These are phyloP conservation scores for Metahyphopichia silvanorum DNA, from an alignment of 805 yeast species.

Conservation along the genomic window DNA sequence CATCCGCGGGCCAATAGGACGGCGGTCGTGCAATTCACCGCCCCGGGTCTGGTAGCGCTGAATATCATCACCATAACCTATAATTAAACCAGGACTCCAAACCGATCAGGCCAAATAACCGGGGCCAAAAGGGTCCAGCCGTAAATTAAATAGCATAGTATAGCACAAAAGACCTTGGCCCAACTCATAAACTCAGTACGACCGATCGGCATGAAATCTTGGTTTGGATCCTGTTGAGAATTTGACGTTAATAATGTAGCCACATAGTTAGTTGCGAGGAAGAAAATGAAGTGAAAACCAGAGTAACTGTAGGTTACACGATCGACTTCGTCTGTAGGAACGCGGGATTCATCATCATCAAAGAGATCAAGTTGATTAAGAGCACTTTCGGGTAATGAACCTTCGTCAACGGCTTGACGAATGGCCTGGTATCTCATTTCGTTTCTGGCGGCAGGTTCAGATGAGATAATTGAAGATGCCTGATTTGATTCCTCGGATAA, in stretches of 20 bases:
- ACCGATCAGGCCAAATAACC: constrained; percentile 83
- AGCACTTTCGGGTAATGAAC: constrained; percentile 91
- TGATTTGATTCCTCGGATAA: constrained; percentile 33
- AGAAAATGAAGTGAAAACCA: constrained; percentile 85
- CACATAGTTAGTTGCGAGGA: constrained; percentile 94
- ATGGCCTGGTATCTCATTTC: constrained; percentile 86
- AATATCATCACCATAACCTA: constrained; percentile 3
- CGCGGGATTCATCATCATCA: constrained; percentile 40
- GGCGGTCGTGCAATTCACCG: background rate
- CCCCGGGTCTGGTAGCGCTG: background rate
- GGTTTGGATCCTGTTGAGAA: constrained; percentile 77
- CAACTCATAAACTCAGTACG: constrained; percentile 93
- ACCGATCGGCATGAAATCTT: constrained; percentile 95
- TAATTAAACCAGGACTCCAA: constrained; percentile 43
- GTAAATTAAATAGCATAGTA: constrained; percentile 85
- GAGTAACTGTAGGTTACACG: constrained; percentile 80
- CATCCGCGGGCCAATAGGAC: constrained; percentile 1
- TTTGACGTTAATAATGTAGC: constrained; percentile 91
- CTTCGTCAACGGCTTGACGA: constrained; percentile 93
- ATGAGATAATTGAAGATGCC: constrained; percentile 34
- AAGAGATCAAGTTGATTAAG: constrained; percentile 67
- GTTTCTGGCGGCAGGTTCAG: constrained; percentile 50
- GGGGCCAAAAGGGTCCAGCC: constrained; percentile 94
- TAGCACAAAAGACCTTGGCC: constrained; percentile 89
- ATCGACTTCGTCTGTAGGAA: constrained; percentile 54